Evolutionary conservation across 2,329 filamentous ascomycete species (phyloP).

Genomic region (Arthrobotrys conoides): DNA sequence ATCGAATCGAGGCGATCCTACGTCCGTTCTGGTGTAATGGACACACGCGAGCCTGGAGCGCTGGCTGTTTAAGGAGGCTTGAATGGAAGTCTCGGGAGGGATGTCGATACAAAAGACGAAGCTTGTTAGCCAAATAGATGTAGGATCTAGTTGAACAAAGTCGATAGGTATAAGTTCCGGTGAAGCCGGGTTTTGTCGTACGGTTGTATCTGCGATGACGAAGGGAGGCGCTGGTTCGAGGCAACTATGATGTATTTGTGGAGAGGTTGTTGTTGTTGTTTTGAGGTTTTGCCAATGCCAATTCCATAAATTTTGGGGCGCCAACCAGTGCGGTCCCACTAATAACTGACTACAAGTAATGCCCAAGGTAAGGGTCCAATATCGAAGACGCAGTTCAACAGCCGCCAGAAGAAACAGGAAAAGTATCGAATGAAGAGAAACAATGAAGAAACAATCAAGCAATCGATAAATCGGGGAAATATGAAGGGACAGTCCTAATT

Average conservation of each 20-base stretch:
- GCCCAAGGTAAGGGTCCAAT: neutral
- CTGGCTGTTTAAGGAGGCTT: neutral
- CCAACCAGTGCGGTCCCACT: neutral
- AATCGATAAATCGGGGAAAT: slow-evolving; percentile 5
- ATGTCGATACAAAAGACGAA: slow-evolving; percentile 1
- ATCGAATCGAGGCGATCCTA: slow-evolving; percentile 1
- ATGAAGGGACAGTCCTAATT: slow-evolving; percentile 26
- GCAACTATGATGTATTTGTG: slow-evolving; percentile 28
- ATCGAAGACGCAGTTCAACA: slow-evolving; percentile 7
- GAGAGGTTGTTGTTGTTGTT: slow-evolving; percentile 46
- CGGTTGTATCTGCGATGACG: slow-evolving; percentile 29
- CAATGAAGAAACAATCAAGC: slow-evolving; percentile 14
- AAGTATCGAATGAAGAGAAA: slow-evolving; percentile 11
- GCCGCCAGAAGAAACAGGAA: slow-evolving; percentile 24
- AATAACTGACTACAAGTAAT: neutral
- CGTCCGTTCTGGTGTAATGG: neutral
- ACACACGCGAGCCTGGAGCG: slow-evolving; percentile 31
- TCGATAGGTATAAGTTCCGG: slow-evolving; percentile 15
- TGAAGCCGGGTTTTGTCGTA: slow-evolving; percentile 13
- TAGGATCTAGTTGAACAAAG: neutral
- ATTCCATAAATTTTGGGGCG: slow-evolving; percentile 27
- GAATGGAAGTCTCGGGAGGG: slow-evolving; percentile 23
- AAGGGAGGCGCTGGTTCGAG: slow-evolving; percentile 33
- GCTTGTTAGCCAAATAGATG: neutral
- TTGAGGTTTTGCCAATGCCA: slow-evolving; percentile 28